These are phyloP conservation scores for Eucalyptus viminalis DNA, from an alignment of 345 rosid genomes.

Conservation along the genomic window DNA sequence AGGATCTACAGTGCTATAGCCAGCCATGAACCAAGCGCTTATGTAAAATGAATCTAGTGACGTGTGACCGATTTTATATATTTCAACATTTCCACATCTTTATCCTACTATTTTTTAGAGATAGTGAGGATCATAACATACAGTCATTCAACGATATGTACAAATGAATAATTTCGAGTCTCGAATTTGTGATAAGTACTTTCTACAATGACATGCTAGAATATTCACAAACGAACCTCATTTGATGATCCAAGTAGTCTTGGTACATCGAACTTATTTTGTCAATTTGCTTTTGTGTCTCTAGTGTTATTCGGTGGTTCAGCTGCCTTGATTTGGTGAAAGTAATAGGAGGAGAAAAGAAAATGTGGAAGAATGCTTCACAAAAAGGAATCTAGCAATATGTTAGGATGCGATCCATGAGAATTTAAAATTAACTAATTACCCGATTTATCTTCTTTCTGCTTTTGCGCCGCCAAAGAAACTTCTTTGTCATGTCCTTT, in stretches of 20 bases:
- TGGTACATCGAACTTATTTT: neutral
- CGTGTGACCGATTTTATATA: neutral
- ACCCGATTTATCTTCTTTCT: neutral
- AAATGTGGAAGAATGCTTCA: neutral
- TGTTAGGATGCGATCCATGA: neutral
- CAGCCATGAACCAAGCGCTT: neutral
- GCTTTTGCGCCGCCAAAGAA: neutral
- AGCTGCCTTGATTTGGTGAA: neutral
- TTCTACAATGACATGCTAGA: neutral
- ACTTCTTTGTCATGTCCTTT: neutral
- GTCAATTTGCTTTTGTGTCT: neutral
- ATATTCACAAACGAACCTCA: neutral
- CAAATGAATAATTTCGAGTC: neutral
- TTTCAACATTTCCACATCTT: neutral
- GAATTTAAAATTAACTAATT: neutral
- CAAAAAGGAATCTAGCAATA: neutral
- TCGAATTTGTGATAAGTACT: no score
- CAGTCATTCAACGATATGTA: neutral
- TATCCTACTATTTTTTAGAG: neutral
- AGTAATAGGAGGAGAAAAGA: neutral
- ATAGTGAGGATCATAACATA: neutral
- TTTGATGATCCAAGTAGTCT: neutral
- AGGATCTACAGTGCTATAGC: neutral
- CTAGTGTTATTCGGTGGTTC: neutral
- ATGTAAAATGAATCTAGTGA: neutral